Evolutionary conservation across 2,329 filamentous ascomycete species (phyloP), one percentile per base, ranked within the genome.

Genomic region (Penicillium brevicompactum): DNA sequence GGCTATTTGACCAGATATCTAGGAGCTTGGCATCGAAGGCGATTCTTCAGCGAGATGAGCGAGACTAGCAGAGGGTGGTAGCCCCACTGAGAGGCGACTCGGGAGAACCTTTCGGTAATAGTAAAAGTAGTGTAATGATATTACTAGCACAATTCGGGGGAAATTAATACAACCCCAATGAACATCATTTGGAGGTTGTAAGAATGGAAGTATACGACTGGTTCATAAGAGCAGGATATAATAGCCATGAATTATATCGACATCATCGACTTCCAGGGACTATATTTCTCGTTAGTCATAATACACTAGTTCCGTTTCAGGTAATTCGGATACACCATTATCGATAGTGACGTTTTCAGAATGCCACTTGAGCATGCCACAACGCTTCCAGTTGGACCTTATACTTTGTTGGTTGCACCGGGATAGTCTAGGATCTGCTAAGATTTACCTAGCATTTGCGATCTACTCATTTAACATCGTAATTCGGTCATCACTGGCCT

Each of bases 291-390:
- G 57, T 57, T 46, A 49, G 24, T 52, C 51, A 51, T 32, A 27
- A 49, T 56, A 58, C 57, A 42, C 44, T 55, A 52, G 56, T 14
- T 18, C 40, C 32, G 59, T 58, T 60, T 60, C 58, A 60, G 48
- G 53, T 49, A 46, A 56, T 46, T n/a, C 14, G 46, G 6, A 41
- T 41, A 41, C 38, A 34, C 43, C 38, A 51, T 49, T 58, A 58
- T 54, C 34, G 45, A 61, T 61, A 49, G 62, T 63, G 59, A 63
- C 59, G 59, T 60, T 49, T 59, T 21, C 38, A 41, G 38, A 18
- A n/a, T 41, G 16, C n/a, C n/a, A n/a, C 8, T n/a, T 3, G 1
- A 21, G 31, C 21, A 42, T 42, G 31, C 24, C 31, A 16, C 18
- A 30, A 34, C 37, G 45, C 30, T 31, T 43, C 31, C 30, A 53